Base-by-base conservation (phyloP, 2,329 filamentous ascomycete genomes). In the Talaromyces sp. region DNA sequence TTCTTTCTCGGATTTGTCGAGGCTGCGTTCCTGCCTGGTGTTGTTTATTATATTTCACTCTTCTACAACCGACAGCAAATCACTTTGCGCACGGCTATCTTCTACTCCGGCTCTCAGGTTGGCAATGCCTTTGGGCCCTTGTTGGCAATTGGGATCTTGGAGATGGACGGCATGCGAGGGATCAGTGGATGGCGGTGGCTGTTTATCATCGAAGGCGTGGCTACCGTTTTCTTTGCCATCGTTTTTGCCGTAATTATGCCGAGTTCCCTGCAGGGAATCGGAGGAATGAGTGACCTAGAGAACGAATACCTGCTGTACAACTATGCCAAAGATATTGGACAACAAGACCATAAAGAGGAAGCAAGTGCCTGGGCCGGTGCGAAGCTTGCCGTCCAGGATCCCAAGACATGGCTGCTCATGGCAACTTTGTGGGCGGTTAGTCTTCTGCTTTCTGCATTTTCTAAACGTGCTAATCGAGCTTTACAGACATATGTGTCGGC, bases 21-120 rank as follows among this genome's bases (percentile, higher is more conserved):
- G 70, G 84, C 73, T 27, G 75, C 87, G 0, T 89, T 87, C 75
- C 90, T 89, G 13, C 87, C 87, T 0, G 83, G 83, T 62, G 86
- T 82, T 58, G 85, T 88, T 0, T 90, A 89, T 68, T 76, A 90
- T 4, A 81, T 90, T 25, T 86, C 83, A 65, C 88, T 85, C 15
- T 90, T 85, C 86, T 89, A 88, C 69, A 87, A 85, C 0, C 59
- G 68, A 11, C 39, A 58, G 57, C 65, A 71, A 65, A 61, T 67
- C 19, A 63, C 61, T 42, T 28, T 55, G 47, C 52, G 60, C 2
- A 60, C 44, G 5, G 57, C 74, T 11, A 71, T 75, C 17, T 80
- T 80, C 70, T 80, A 80, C 64, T 67, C 78, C 54, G 76, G 79
- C 58, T 78, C 77, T 28, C 72, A 70, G 55, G 69, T 81, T 64